Base-by-base conservation (phyloP, 441 rosid species). In the Populus hybrid region DNA sequence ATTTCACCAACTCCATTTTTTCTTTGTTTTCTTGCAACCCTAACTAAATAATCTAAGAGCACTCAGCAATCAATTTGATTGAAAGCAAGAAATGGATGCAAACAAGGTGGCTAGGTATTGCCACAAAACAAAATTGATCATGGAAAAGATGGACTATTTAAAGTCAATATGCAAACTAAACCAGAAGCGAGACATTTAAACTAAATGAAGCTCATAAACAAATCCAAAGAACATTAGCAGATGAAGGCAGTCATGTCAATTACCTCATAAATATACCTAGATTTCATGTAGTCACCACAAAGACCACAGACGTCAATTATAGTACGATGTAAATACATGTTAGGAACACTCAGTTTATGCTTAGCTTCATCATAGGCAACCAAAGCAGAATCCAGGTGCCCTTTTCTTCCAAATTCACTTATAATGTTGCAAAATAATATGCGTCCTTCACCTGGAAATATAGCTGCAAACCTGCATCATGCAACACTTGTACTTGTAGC, bases 251-350 rank as follows among this genome's bases (percentile, higher is more conserved):
- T 24, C 32, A 66, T 70, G 78, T 78, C 59, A 75, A 81, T 75
- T 91, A 93, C 99, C 99, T 92, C 86, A 78, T 83, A 95, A 76
- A 95, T 89, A 84, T 79, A 76, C 87, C 99, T 92, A 76, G 99
- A 93, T 81, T 86, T 89, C 86, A 86, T 83, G 75, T 79, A 88
- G 84, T 91, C 91, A 46, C 91, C 89, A 83, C 97, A 93, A 16
- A 86, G 85, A 77, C 98, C 98, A 50, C 97, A 92, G 72, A 83
- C 88, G 78, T 95, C 98, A 72, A 95, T 92, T 71, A 90, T 82
- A 19, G 95, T 86, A 69, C 95, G 99, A 82, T 77, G 91, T 68
- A 91, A 80, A 80, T 86, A 91, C 98, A 90, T 91, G 81, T 90
- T 94, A 70, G 97, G 92, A 75, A 82, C 80, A 67, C 57, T 80